Evolutionary conservation across 352 stramenopile species (phyloP).

Genomic region (Globisporangium iwayamae): DNA sequence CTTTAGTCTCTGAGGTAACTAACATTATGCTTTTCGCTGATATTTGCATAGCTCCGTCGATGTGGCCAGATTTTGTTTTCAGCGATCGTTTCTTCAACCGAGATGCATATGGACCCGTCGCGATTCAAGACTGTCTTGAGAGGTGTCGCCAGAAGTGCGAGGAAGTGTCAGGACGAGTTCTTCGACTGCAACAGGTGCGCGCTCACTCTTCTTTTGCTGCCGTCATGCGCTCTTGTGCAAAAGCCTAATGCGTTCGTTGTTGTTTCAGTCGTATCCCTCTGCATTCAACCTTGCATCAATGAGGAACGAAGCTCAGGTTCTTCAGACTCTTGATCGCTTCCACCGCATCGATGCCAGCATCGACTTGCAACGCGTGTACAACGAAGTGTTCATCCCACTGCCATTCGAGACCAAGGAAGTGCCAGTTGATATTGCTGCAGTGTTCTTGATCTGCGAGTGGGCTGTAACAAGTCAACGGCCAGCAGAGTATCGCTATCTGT

Average conservation of each 20-base stretch:
- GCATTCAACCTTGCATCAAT: constrained; percentile 34
- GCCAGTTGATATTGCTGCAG: constrained; percentile 60
- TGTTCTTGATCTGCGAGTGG: constrained; percentile 84
- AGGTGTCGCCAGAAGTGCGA: constrained; percentile 44
- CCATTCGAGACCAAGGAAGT: constrained; percentile 34
- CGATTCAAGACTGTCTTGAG: constrained; percentile 51
- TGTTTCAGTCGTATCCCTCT: constrained; percentile 24
- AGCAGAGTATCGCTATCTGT: constrained; percentile 80
- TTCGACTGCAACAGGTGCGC: constrained; percentile 58
- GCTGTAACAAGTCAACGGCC: constrained; percentile 76
- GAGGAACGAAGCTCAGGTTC: constrained; percentile 71
- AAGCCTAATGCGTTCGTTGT: neutral
- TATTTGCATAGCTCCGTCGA: constrained; percentile 39
- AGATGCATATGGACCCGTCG: constrained; percentile 33
- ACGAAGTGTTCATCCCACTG: constrained; percentile 64
- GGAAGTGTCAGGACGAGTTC: constrained; percentile 63
- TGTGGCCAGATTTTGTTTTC: constrained; percentile 73
- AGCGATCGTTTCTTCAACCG: constrained; percentile 72
- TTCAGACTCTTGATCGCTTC: constrained; percentile 80
- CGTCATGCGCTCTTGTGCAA: neutral
- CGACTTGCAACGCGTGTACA: constrained; percentile 69
- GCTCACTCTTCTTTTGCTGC: neutral
- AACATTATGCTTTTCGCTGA: neutral
- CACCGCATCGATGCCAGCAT: constrained; percentile 70
- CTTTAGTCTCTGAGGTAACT: neutral